Base-by-base conservation (phyloP, 2,329 filamentous ascomycete species). In the Domatiomyces globalis region DNA sequence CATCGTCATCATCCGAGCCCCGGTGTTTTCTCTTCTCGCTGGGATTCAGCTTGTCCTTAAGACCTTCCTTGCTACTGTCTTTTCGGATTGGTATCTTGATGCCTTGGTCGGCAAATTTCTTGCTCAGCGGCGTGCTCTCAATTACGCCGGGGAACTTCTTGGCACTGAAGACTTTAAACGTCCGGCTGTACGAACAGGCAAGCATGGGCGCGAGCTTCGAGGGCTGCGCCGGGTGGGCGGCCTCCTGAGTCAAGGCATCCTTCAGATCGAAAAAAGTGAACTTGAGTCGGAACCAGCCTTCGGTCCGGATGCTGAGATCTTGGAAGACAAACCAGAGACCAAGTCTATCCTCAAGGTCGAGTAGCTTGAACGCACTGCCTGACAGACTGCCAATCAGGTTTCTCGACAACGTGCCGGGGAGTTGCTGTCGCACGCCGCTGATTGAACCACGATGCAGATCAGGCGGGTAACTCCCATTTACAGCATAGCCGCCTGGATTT, bases 141-240 rank as follows among this genome's bases (percentile, higher is more conserved):
- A 94, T 95, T 1, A 98, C 92, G 43, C 92, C 92, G 0, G 92
- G 92, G 67, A 98, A 98, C 63, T 95, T 95, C 76, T 98, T 98
- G 46, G 92, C 92, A 2, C 87, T 94, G 69, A 84, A 96, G 27
- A 98, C 92, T 50, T 87, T 86, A 73, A 98, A 96, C 2, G 81
- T 77, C 4, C 94, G 85, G 46, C 86, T 94, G 69, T 90, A 96
- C 61, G 81, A 83, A 7, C 83, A 84, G 0, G 90, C 88, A 17
- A 96, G 76, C 10, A 95, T 84, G 0, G 86, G 86, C 15, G 57
- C 55, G 47, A 54, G 50, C 15, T 45, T 29, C 12, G 54, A 46
- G 17, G 43, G 43, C 17, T 33, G 43, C 22, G 22, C 22, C 22
- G 22, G 3, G 22, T 25, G 22, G 22, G 3, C 6, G 18, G 46